A percentile compares a stretch with the other conserved stretches of the same genome.
Evolutionary conservation across 1,139 yeast genomes (phyloP).

Genomic region (Debaryomyces fabryi): DNA sequence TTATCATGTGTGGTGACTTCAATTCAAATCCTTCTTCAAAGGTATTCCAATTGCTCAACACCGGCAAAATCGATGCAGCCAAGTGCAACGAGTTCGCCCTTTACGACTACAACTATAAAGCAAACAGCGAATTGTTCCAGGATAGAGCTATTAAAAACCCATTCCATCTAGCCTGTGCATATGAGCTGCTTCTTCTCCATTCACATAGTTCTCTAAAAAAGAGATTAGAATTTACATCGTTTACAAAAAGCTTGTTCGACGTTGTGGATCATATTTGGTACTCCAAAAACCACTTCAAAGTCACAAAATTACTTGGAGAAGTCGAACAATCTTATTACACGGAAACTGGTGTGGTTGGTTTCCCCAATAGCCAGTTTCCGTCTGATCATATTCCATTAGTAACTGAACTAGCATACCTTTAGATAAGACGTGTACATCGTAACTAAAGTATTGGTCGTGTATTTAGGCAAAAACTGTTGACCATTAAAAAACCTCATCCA

Average conservation of each 20-base stretch:
- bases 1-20: constrained; percentile 53
- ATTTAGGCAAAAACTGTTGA: background rate
- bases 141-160: constrained; percentile 23
- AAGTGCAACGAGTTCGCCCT: constrained; percentile 26
- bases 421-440: constrained; percentile 3
- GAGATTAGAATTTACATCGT: constrained; percentile 49
- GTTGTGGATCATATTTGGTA: constrained; percentile 65
- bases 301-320: constrained; percentile 22
- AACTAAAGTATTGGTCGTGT: constrained; percentile 5
- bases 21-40: constrained; percentile 54
- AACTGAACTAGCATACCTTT: constrained; percentile 15
- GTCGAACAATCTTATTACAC: constrained; percentile 23
- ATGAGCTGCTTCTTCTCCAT: constrained; percentile 18
- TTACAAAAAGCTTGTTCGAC: constrained; percentile 50
- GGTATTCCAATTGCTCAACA: constrained; percentile 47
- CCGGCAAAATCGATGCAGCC: constrained; percentile 34
- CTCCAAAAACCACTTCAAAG: constrained; percentile 31
- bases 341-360: constrained; percentile 26
- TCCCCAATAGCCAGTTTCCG: constrained; percentile 46
- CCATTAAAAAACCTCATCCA: constrained; percentile 8
- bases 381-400: constrained; percentile 47
- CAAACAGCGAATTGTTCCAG: constrained; percentile 25
- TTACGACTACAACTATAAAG: constrained; percentile 33
- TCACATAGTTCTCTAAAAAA: constrained; percentile 9
- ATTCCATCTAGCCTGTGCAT: constrained; percentile 23